These are phyloP conservation scores for Colletotrichum aenigma DNA, from an alignment of 2,329 filamentous ascomycete genomes.

Conservation along the genomic window DNA sequence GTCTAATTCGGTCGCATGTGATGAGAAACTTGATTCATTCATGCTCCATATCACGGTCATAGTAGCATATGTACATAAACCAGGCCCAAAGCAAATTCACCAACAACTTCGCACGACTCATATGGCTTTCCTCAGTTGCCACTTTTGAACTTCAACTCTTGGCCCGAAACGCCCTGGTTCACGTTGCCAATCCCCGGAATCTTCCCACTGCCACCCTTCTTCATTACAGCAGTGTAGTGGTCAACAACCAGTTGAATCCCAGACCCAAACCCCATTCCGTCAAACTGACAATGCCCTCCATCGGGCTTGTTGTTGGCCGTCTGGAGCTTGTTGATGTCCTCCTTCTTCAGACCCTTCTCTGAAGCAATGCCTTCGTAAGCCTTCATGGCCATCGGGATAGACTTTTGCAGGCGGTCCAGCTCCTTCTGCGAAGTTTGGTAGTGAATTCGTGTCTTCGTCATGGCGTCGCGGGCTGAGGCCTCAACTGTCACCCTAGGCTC, in stretches of 20 bases:
- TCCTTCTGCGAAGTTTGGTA: constrained; percentile 62
- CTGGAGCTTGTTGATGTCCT: constrained; percentile 54
- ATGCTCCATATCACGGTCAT: not conserved
- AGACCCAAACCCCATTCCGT: constrained; percentile 54
- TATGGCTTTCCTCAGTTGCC: not conserved
- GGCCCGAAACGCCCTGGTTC: constrained; percentile 50
- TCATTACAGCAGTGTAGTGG: constrained; percentile 56
- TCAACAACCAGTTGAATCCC: constrained; percentile 60
- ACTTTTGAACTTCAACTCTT: constrained; percentile 42
- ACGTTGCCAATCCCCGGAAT: constrained; percentile 55
- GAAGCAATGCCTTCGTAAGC: constrained; percentile 54
- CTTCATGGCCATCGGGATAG: constrained; percentile 52
- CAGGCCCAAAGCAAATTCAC: not conserved
- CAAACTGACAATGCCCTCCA: constrained; percentile 64
- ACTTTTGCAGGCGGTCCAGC: constrained; percentile 48
- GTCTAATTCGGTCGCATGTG: too few relatives aligned
- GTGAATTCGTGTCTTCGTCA: constrained; percentile 54
- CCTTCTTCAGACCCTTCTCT: constrained; percentile 43
- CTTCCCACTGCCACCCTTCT: constrained; percentile 53
- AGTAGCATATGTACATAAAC: not conserved
- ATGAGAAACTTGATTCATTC: not conserved
- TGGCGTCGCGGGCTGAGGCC: constrained; percentile 40
- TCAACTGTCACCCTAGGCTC: constrained; percentile 57
- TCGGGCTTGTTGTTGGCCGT: constrained; percentile 60
- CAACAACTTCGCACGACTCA: not conserved